Base-by-base conservation (phyloP, 2,329 filamentous ascomycete genomes). In the Aspergillus intermedius region DNA sequence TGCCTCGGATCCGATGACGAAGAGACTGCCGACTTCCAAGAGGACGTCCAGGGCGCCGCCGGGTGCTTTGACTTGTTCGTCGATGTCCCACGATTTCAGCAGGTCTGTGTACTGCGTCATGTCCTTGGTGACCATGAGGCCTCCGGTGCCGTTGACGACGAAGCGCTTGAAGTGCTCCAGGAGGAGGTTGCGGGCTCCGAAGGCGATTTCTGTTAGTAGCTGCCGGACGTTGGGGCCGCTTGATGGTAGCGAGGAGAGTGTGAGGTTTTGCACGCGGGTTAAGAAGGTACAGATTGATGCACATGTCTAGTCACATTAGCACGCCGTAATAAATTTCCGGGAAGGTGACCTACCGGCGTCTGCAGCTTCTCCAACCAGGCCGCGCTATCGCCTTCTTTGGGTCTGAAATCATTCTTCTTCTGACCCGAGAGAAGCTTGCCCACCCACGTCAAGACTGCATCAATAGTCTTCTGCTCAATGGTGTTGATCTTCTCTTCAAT, bases 91-190 rank as follows among this genome's bases (percentile, higher is more conserved):
- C 30, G 83, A 83, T 53, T 88, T 83, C 55, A 98, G 77, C 9
- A 95, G 82, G 52, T 91, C 86, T 7, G 88, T 87, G 68, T 98
- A 98, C 64, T 89, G 90, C 32, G 89, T 88, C 67, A 97, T 91
- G 65, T 98, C 93, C 72, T 97, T 95, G 32, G 87, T 91, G 22
- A 97, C 88, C 81, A 96, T 93, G 42, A 98, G 80, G 2, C 90
- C 93, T 52, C 93, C 93, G 0, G 91, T 91, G 37, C 91, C 88
- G 58, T 90, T 95, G 56, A 98, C 89, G 52, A 86, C 83, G 73
- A 95, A 98, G 62, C 88, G 90, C 63, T 95, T 93, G 72, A 97
- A 88, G 70, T 98, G 93, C 53, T 93, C 88, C 54, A 98, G 83
- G 4, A 98, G 79, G 8, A 94, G 79, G 44, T 79, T 74, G 56